Evolutionary conservation across 2,329 filamentous ascomycete species (phyloP).

Genomic region (Phialophora macrospora): DNA sequence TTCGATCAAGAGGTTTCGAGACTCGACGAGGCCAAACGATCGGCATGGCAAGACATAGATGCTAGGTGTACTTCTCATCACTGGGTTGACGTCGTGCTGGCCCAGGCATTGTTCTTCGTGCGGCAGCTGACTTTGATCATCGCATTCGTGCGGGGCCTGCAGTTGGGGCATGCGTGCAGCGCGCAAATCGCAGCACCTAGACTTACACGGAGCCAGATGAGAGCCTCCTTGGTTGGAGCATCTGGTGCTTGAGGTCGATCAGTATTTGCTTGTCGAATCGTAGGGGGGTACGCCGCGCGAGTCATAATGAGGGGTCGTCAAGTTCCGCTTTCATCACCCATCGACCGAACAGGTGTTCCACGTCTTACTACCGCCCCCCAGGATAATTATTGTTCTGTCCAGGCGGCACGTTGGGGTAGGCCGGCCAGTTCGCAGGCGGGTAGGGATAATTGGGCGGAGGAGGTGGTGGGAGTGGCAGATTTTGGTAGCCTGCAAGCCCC

Average conservation of each 20-base stretch:
- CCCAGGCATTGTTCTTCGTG: not conserved
- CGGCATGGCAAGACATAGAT: not conserved
- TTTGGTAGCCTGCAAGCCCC: slow-evolving; percentile 10
- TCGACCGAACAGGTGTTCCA: not conserved
- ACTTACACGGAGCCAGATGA: not conserved
- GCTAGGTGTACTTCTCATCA: not conserved
- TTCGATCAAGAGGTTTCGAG: not conserved
- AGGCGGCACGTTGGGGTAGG: slow-evolving; percentile 2
- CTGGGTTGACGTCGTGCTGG: not conserved
- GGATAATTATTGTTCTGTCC: slow-evolving; percentile 14
- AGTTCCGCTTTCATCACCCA: not conserved
- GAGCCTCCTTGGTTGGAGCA: not conserved
- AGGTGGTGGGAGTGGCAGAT: slow-evolving; percentile 22
- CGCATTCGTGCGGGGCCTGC: not conserved
- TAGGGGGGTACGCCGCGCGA: not conserved
- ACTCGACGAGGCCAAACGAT: not conserved
- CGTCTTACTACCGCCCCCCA: not conserved
- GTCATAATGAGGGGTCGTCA: not conserved
- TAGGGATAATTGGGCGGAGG: slow-evolving; percentile 18
- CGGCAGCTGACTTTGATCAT: not conserved
- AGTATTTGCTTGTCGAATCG: not conserved
- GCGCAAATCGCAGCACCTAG: not conserved
- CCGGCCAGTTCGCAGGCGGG: slow-evolving; percentile 20
- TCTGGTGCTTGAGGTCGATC: not conserved
- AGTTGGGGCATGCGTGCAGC: not conserved